Conservation (phyloP, 805 yeast genomes). For the Sungouiella thailandica region DNA sequence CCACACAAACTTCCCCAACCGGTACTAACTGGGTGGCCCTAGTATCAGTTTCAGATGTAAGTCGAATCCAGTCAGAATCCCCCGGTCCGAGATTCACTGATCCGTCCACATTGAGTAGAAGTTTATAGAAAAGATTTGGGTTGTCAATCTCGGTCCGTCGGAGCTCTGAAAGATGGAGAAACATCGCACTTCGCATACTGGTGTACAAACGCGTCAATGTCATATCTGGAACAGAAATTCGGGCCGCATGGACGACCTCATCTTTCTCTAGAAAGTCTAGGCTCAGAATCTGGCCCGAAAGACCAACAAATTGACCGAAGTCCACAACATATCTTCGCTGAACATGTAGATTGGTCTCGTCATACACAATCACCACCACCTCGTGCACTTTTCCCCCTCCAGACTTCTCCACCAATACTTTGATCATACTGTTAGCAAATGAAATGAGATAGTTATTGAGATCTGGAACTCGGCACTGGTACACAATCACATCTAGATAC, state of each 20-base stretch:
- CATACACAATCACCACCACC: slow-evolving; percentile 34
- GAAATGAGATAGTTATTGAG: slow-evolving; percentile 40
- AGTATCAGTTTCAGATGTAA: slow-evolving; percentile 9
- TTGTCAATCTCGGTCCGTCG: slow-evolving; percentile 9
- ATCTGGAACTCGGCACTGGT: slow-evolving; percentile 42
- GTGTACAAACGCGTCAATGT: slow-evolving; percentile 31
- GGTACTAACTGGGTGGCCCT: slow-evolving; percentile 11
- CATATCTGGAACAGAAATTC: slow-evolving; percentile 20
- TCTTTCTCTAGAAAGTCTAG: slow-evolving; percentile 12
- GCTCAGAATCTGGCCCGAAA: slow-evolving; percentile 13
- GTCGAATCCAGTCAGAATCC: slow-evolving; percentile 22
- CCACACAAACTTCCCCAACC: slow-evolving; percentile 23
- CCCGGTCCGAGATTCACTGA: slow-evolving; percentile 8
- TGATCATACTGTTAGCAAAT: slow-evolving; percentile 27
- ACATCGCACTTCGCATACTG: slow-evolving; percentile 26
- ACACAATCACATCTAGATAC: slow-evolving; percentile 39
- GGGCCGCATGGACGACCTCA: slow-evolving; percentile 18
- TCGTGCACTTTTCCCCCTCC: slow-evolving; percentile 26
- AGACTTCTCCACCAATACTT: slow-evolving; percentile 12
- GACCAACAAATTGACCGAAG: slow-evolving; percentile 26
- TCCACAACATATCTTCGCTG: slow-evolving; percentile 36
- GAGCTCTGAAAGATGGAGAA: slow-evolving; percentile 29
- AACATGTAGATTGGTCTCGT: slow-evolving; percentile 22
- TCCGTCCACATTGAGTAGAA: slow-evolving; percentile 23
- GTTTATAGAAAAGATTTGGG: slow-evolving; percentile 17